A percentile compares a stretch with the other conserved stretches of the same genome.
These are phyloP conservation scores for Linderniella brevidens DNA, from an alignment of 257 asterid genomes.

Conservation along the genomic window DNA sequence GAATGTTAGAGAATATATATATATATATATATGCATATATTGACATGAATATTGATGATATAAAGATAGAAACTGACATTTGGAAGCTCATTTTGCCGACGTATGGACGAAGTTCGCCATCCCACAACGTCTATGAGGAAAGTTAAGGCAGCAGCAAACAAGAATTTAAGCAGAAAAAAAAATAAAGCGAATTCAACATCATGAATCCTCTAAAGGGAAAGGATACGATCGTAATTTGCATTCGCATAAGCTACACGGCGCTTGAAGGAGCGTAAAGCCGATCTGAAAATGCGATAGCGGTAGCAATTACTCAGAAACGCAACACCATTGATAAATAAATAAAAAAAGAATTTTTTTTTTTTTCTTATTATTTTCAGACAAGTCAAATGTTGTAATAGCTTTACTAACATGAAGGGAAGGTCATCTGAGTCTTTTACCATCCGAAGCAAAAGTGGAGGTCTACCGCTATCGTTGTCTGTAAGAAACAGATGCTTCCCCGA, in stretches of 20 bases:
- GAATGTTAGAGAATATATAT: no score
- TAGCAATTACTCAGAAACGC: conserved; percentile 6
- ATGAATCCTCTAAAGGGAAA: conserved; percentile 5
- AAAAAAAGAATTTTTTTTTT: background rate
- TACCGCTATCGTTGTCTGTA: conserved; percentile 60
- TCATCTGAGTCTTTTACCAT: conserved; percentile 69
- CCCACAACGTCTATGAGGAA: conserved; percentile 65
- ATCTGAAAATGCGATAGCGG: conserved; percentile 22
- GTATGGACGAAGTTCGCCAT: conserved; percentile 93
- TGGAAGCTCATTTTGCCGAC: conserved; percentile 77
- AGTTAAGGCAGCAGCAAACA: conserved; percentile 27
- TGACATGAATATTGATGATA: background rate
- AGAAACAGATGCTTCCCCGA: conserved; percentile 92
- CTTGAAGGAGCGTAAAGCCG: conserved; percentile 70
- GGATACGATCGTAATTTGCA: conserved; percentile 87
- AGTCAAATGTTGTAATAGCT: conserved; percentile 1
- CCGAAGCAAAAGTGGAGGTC: conserved; percentile 64
- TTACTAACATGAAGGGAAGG: conserved; percentile 61
- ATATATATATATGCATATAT: no score
- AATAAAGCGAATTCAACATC: conserved; percentile 1
- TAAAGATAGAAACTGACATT: conserved; percentile 23
- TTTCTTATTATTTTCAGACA: background rate
- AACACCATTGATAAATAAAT: background rate
- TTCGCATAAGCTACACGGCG: conserved; percentile 93
- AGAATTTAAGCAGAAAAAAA: conserved; percentile 7